Percentiles rank a stretch among this genome's conserved stretches.
Conservation (phyloP, 2,329 filamentous ascomycete species). For the Arthroderma sp. region DNA sequence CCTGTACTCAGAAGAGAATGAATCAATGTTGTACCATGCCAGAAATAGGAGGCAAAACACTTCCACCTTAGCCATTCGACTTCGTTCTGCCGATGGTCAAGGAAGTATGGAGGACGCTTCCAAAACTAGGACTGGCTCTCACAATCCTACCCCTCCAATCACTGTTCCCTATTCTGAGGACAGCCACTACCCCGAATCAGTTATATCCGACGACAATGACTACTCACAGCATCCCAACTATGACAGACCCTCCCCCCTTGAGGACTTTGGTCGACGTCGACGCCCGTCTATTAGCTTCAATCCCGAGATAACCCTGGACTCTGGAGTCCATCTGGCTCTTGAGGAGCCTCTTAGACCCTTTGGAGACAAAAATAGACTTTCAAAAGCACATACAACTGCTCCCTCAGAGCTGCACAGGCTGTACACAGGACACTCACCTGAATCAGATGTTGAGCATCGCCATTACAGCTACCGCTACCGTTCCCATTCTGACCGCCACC, state of each 20-base stretch:
- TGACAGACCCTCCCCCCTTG: constrained; percentile 25
- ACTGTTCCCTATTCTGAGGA: constrained; percentile 31
- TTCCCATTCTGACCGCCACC: not conserved
- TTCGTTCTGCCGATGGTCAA: not conserved
- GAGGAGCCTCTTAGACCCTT: constrained; percentile 23
- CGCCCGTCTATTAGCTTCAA: constrained; percentile 32
- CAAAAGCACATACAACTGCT: too few species aligned
- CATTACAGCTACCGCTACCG: not conserved
- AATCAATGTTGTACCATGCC: not conserved
- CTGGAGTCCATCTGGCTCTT: constrained; percentile 24
- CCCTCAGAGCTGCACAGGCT: too few species aligned
- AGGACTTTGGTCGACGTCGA: constrained; percentile 28
- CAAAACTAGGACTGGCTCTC: not conserved
- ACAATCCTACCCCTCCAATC: constrained; percentile 14
- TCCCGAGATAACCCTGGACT: constrained; percentile 28
- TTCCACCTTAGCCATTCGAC: not conserved
- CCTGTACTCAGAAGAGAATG: constrained; percentile 1
- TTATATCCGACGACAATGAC: constrained; percentile 10
- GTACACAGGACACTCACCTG: constrained; percentile 13
- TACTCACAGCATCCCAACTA: constrained; percentile 25
- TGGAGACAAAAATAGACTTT: not conserved
- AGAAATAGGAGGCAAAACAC: not conserved
- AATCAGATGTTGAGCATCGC: not conserved
- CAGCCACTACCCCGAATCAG: constrained; percentile 9
- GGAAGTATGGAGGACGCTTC: not conserved